Base-by-base conservation (phyloP, 495 filamentous ascomycete genomes). In the Aspergillus carlsbadensis region DNA sequence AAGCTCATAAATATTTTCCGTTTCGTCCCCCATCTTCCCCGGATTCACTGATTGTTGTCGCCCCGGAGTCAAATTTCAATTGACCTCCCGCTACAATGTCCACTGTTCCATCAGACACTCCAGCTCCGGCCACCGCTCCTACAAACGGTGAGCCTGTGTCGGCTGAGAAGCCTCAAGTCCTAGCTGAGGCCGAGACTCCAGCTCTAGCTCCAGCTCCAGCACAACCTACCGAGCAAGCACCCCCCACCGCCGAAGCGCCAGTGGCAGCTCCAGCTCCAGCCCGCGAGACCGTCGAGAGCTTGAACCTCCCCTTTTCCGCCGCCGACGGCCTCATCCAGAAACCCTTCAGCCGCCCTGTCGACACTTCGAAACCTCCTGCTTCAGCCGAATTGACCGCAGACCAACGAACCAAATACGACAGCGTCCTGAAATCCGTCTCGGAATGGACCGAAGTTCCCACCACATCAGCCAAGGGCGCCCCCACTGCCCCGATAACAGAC, bases 361-460 rank as follows among this genome's bases (percentile, higher is more conserved):
- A 84, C 14, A 66, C 65, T 11, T 76, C 78, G 59, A 82, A 79
- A 21, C 84, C 87, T 7, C 64, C 70, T 2, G 63, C 80, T 11
- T 76, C 75, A 2, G 63, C 80, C 0, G 54, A 74, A 31, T 82
- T 96, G 41, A 90, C 84, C 1, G 57, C 80, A 26, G 89, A 96
- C n/a, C 90, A 98, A 70, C 77, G 89, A 66, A 63, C 80, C 35
- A 96, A 96, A 70, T 97, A 96, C 74, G 81, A 88, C 39, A 73
- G 79, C 55, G 77, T 96, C 20, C 80, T 96, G 11, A 77, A 80
- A 42, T 75, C 78, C 20, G 89, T 83, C 14, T 84, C 82, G 58
- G 73, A 73, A 44, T 94, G 90, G 88, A 82, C 80, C 13, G 81
- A 84, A n/a, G 67, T 96, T 10, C 87, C 87, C 2, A 83, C 80